Evolutionary conservation across 257 asterid species (phyloP).

Genomic region (Petunia axillaris): DNA sequence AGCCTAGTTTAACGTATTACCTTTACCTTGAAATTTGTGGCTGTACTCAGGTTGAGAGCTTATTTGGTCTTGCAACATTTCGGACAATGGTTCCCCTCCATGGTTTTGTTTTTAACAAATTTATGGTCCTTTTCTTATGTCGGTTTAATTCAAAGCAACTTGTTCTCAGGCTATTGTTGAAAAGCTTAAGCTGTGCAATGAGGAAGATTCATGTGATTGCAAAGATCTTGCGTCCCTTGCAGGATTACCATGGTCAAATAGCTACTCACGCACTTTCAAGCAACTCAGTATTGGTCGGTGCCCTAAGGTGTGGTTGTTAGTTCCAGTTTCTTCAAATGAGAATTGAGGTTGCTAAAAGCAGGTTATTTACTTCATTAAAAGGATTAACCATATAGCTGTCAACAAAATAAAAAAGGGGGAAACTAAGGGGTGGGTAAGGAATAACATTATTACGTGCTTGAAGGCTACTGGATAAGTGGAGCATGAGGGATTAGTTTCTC

Average conservation of each 20-base stretch:
- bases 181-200: conserved; percentile 56
- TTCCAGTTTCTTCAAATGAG: not conserved
- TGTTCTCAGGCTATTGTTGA: conserved; percentile 64
- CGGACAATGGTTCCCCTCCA: not conserved
- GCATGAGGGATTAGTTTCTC: not conserved
- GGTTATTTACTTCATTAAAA: not conserved
- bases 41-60: not conserved
- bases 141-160: not conserved
- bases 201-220: conserved; percentile 79
- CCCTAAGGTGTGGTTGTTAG: conserved; percentile 61
- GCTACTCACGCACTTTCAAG: conserved; percentile 71
- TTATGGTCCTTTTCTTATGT: not conserved
- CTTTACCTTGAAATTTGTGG: conserved; percentile 12
- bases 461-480: not conserved
- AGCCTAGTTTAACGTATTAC: not conserved
- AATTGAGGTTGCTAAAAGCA: not conserved
- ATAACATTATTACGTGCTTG: not conserved
- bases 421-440: not conserved
- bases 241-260: conserved; percentile 80
- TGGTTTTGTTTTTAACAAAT: conserved; percentile 8
- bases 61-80: not conserved
- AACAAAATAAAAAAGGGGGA: not conserved
- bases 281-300: conserved; percentile 66
- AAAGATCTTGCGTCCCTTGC: conserved; percentile 58
- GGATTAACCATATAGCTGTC: conserved; percentile 6